phyloP scores from a whole-genome alignment of 2,329 filamentous ascomycete species.

The Apiospora koreana region DNA sequence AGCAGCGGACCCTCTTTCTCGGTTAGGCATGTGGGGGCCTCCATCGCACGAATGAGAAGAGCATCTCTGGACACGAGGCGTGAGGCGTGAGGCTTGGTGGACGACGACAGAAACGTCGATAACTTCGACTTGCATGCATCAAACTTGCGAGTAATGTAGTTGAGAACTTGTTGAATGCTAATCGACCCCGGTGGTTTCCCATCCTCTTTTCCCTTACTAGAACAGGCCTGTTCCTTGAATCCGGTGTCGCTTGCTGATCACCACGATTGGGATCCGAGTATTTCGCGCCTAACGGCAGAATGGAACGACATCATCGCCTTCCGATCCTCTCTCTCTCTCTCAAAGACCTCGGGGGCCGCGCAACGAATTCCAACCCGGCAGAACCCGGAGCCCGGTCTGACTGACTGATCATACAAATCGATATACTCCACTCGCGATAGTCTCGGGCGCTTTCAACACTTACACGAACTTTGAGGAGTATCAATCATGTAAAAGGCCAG shows the following conservation, averaged over 20 bases:
- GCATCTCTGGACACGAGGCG: constrained; percentile 3
- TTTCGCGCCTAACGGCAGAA: background rate
- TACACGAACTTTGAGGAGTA: background rate
- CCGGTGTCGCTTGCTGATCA: background rate
- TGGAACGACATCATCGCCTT: background rate
- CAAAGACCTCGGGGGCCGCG: background rate
- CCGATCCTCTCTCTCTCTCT: background rate
- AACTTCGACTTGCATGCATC: background rate
- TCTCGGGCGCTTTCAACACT: background rate
- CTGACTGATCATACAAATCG: background rate
- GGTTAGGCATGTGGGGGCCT: background rate
- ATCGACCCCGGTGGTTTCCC: background rate
- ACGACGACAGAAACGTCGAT: background rate
- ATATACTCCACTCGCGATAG: background rate
- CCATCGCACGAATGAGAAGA: constrained; percentile 5
- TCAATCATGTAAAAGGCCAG: too few relatives aligned
- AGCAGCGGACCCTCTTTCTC: background rate
- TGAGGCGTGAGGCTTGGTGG: background rate
- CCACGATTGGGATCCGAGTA: background rate
- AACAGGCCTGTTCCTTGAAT: background rate
- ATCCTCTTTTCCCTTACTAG: background rate
- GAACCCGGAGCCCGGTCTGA: background rate
- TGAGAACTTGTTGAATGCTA: background rate
- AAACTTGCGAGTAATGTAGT: background rate
- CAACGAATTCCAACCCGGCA: background rate